A percentile compares a stretch with the other conserved stretches of the same genome.
phyloP scores from a whole-genome alignment of 192 early-diverging fungal genomes.

The Piromyces sp. region DNA sequence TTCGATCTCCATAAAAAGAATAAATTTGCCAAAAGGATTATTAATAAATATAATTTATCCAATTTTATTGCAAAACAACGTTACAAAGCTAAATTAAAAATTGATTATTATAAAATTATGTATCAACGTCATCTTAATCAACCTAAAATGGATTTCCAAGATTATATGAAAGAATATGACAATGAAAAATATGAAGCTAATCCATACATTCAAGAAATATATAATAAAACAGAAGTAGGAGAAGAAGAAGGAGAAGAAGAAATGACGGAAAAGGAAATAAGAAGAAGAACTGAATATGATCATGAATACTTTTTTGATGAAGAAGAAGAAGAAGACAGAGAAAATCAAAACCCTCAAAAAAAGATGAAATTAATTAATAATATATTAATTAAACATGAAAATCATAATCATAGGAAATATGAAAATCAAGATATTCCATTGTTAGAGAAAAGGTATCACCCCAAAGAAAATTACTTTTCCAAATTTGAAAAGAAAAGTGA shows the following conservation, averaged over 20 bases:
- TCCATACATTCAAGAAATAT: neutral
- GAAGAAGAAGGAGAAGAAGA: no score
- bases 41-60: neutral
- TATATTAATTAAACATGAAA: neutral
- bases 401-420: neutral
- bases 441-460: neutral
- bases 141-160: neutral
- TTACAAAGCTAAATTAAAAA: neutral
- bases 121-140: neutral
- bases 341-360: no score
- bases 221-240: neutral
- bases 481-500: no score
- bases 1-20: neutral
- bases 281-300: neutral
- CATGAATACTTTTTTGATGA: neutral
- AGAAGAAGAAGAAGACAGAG: neutral
- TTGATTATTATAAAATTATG: neutral
- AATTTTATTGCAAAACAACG: neutral
- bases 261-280: neutral
- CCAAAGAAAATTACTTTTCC: no score
- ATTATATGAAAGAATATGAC: neutral
- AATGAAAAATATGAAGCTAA: neutral
- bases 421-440: neutral
- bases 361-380: neutral
- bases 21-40: neutral